A percentile compares a stretch with the other conserved stretches of the same genome.
Conservation (phyloP, 2,329 filamentous ascomycete genomes). For the Scytalidium lignicola region DNA sequence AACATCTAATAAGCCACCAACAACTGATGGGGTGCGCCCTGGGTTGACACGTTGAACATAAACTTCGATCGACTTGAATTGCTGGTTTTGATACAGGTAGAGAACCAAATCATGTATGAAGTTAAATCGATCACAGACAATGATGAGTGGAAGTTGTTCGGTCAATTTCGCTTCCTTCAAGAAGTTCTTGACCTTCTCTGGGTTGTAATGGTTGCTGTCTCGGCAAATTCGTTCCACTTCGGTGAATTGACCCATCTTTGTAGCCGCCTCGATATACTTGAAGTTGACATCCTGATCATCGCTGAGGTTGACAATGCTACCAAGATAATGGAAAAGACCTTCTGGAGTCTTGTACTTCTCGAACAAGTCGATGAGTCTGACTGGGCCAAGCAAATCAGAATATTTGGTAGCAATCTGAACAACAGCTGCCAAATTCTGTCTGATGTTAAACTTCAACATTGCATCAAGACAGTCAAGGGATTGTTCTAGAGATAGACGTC, state of each 20-base stretch:
- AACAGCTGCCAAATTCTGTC: conserved; percentile 90
- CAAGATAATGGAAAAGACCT: conserved; percentile 96
- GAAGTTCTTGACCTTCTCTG: conserved; percentile 98
- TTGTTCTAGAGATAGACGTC: conserved; percentile 90
- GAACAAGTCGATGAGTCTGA: conserved; percentile 82
- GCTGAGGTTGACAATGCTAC: conserved; percentile 94
- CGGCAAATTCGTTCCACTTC: conserved; percentile 97
- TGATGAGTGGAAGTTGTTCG: conserved; percentile 93
- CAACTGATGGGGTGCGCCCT: conserved; percentile 80
- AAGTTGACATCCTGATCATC: conserved; percentile 95
- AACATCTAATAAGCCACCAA: conserved; percentile 90
- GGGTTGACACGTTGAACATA: conserved; percentile 98
- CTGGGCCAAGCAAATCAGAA: conserved; percentile 87
- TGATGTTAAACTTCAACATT: conserved; percentile 95
- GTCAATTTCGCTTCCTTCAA: conserved; percentile 89
- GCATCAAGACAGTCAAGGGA: conserved; percentile 90
- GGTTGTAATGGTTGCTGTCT: conserved; percentile 84
- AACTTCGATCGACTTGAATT: conserved; percentile 97
- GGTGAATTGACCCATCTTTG: conserved; percentile 85
- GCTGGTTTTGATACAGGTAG: conserved; percentile 97
- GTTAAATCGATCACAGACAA: conserved; percentile 98
- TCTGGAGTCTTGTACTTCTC: conserved; percentile 98
- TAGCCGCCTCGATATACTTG: conserved; percentile 98
- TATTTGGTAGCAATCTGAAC: conserved; percentile 97
- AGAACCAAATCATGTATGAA: conserved; percentile 96